These are phyloP conservation scores for Nicotiana tabacum DNA, from an alignment of 257 asterid species.

Conservation along the genomic window DNA sequence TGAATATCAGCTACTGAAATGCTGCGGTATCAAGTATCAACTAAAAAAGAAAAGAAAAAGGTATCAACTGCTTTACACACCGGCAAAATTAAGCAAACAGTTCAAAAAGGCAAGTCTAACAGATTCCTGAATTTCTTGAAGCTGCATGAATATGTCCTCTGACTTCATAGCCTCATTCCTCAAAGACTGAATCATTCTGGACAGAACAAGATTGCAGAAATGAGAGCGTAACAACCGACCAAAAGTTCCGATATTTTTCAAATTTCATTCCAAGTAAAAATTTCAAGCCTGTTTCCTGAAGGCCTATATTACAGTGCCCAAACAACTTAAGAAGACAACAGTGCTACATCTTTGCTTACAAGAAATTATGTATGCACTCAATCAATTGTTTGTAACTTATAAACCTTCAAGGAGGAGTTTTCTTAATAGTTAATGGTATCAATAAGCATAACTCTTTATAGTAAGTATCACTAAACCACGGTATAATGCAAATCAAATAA, in stretches of 20 bases:
- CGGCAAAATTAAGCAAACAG: conserved; percentile 85
- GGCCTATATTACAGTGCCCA: not conserved
- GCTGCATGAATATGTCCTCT: conserved; percentile 66
- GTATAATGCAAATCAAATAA: not conserved
- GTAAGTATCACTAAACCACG: not conserved
- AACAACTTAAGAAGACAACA: not conserved
- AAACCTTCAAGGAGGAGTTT: not conserved
- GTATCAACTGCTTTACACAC: conserved; percentile 35
- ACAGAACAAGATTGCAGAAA: conserved; percentile 15
- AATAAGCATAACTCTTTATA: not conserved
- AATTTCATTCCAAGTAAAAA: not conserved
- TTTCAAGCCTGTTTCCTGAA: not conserved
- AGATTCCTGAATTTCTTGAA: conserved; percentile 88
- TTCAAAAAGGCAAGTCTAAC: conserved; percentile 83
- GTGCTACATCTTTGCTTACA: not conserved
- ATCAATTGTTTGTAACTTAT: not conserved
- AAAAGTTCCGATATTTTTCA: not conserved
- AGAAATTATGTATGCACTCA: not conserved
- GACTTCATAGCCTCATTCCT: conserved; percentile 70
- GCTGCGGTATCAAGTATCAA: conserved; percentile 10
- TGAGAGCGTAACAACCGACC: not conserved
- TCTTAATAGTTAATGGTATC: not conserved
- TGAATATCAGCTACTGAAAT: not conserved
- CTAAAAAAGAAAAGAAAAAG: not conserved
- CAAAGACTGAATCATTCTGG: conserved; percentile 81